A percentile compares a stretch with the other conserved stretches of the same genome.
Conservation (phyloP, 257 asterid genomes). For the Coffea eugenioides region DNA sequence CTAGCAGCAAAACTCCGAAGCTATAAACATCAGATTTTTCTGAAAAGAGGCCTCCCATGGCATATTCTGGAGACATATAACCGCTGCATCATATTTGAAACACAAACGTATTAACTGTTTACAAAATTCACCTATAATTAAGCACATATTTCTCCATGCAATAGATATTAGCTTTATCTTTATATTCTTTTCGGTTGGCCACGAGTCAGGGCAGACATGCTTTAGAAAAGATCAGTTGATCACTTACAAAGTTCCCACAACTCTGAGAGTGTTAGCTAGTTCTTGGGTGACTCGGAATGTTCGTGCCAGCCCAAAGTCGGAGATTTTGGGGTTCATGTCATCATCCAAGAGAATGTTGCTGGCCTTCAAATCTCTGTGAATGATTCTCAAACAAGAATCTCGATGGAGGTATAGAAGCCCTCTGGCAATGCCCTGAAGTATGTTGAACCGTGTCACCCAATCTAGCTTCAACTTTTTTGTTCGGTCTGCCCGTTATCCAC, state of each 20-base stretch:
- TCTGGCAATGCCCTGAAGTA: conserved; percentile 30
- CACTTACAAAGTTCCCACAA: conserved; percentile 32
- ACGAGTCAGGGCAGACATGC: no score
- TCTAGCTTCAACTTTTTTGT: conserved; percentile 21
- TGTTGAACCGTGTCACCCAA: conserved; percentile 26
- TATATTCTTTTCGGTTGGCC: conserved; percentile 9
- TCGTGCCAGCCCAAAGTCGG: conserved; percentile 32
- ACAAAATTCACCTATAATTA: no score
- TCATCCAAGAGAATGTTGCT: conserved; percentile 23
- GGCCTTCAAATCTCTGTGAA: no score
- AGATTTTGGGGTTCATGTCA: conserved; percentile 32
- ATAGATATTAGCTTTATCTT: no score
- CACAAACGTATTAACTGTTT: no score
- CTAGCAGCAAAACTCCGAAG: no score
- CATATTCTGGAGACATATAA: no score
- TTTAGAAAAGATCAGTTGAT: background rate
- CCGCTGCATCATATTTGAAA: conserved; percentile 15
- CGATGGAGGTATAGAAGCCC: conserved; percentile 29
- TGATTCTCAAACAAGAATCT: no score
- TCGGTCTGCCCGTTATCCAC: conserved; percentile 14
- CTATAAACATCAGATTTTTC: no score
- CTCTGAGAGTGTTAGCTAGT: conserved; percentile 22
- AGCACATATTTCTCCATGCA: no score
- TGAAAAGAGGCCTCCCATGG: no score
- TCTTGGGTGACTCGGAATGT: conserved; percentile 20